Evolutionary conservation across 139 green algal species (phyloP).

Genomic region (Chlamydomonas incerta): DNA sequence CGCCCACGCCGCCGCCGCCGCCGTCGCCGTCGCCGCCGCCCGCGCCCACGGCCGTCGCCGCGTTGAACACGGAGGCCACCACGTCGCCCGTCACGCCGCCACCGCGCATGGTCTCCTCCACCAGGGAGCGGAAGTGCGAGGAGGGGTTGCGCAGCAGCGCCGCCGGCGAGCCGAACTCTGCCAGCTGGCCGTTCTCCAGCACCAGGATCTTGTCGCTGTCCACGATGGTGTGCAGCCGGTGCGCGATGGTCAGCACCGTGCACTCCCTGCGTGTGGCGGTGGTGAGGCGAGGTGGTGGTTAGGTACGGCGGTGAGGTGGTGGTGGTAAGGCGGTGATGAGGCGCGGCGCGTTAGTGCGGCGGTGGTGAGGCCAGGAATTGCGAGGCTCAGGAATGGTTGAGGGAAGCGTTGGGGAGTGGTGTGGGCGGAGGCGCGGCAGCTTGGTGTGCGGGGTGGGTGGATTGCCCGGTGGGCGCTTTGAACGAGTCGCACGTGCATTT

Average conservation of each 20-base stretch:
- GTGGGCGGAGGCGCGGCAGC: too few relatives aligned
- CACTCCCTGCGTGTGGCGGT: constrained; percentile 35
- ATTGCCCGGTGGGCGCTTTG: too few relatives aligned
- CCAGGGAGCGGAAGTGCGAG: constrained; percentile 27
- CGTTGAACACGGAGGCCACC: neutral
- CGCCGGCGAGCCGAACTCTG: constrained; percentile 73
- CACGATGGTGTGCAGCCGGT: constrained; percentile 84
- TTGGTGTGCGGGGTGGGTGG: too few relatives aligned
- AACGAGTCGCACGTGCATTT: too few relatives aligned
- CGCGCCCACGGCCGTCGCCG: neutral
- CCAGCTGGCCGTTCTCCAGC: constrained; percentile 68
- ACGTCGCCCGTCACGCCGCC: constrained; percentile 7
- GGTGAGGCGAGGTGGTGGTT: neutral
- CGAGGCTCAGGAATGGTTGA: too few relatives aligned
- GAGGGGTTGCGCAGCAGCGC: constrained; percentile 50
- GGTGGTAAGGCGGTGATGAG: neutral
- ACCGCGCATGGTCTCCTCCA: constrained; percentile 34
- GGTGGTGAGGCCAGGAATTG: too few relatives aligned
- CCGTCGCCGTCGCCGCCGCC: neutral
- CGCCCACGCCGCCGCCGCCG: too few relatives aligned
- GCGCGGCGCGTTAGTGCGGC: too few relatives aligned
- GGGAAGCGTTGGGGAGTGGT: too few relatives aligned
- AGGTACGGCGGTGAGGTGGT: constrained; percentile 6
- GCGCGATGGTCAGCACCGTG: constrained; percentile 75
- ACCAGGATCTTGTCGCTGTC: constrained; percentile 80